phyloP scores from a whole-genome alignment of 2,329 filamentous ascomycete species.

The Aspergillus tubingensis region DNA sequence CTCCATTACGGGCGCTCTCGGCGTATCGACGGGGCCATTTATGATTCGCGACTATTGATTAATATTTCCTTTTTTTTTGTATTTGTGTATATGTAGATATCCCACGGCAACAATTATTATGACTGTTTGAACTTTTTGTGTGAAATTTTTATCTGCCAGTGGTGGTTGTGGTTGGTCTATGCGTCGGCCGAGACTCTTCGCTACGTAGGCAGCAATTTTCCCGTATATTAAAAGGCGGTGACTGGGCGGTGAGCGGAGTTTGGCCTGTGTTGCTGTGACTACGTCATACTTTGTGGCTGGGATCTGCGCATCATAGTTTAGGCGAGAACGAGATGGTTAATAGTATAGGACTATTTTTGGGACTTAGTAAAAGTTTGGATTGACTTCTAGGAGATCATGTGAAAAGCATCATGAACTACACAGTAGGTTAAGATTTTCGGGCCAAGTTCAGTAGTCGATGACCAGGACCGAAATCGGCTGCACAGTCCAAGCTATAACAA shows the following conservation, averaged over 20 bases:
- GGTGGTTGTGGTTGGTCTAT: not conserved
- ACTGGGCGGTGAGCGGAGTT: not conserved
- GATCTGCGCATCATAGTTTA: no score
- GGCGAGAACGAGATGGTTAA: no score
- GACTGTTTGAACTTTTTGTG: not conserved
- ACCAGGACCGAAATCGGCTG: no score
- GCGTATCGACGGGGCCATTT: not conserved
- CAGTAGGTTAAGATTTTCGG: no score
- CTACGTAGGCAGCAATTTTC: slow-evolving; percentile 2
- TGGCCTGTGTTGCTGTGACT: not conserved
- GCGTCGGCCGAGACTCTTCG: not conserved
- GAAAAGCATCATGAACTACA: no score
- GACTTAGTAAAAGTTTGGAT: no score
- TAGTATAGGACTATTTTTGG: no score
- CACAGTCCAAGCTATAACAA: no score
- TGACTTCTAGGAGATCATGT: no score
- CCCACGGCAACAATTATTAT: not conserved
- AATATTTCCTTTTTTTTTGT: not conserved
- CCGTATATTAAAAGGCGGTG: not conserved
- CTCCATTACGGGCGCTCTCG: not conserved
- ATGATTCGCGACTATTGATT: not conserved
- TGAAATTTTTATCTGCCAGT: not conserved
- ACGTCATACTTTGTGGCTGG: not conserved
- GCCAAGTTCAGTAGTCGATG: no score
- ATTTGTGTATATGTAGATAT: not conserved